Evolutionary conservation across 2,329 filamentous ascomycete species (phyloP).

Genomic region (Ploettnerulaceae sp.): DNA sequence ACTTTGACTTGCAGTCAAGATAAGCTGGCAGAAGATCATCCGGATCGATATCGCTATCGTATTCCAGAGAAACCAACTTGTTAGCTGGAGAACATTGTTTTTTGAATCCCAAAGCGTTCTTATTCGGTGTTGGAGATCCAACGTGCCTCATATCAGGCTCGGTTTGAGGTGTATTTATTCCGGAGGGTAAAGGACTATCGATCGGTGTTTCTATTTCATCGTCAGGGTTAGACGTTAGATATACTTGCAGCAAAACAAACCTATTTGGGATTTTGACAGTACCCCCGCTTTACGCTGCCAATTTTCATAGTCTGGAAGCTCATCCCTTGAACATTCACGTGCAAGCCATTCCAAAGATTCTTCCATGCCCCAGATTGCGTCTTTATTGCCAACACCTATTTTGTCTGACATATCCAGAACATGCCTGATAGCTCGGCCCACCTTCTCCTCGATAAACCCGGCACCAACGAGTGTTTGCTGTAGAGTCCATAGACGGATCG

Average conservation of each 20-base stretch:
- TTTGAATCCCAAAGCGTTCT: slow-evolving; percentile 12
- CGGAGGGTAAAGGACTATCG: slow-evolving; percentile 32
- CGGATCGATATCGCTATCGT: slow-evolving; percentile 67
- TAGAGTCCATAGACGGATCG: slow-evolving; percentile 78
- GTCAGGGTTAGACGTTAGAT: neutral
- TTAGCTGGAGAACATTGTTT: slow-evolving; percentile 20
- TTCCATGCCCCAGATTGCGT: slow-evolving; percentile 77
- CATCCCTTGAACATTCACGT: slow-evolving; percentile 62
- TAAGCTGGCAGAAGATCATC: slow-evolving; percentile 73
- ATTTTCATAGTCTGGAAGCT: slow-evolving; percentile 68
- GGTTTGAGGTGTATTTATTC: slow-evolving; percentile 30
- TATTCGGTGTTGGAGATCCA: slow-evolving; percentile 11
- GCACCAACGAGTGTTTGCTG: slow-evolving; percentile 65
- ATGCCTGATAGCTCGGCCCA: slow-evolving; percentile 60
- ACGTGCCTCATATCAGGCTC: slow-evolving; percentile 32
- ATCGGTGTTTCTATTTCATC: slow-evolving; percentile 28
- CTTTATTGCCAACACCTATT: slow-evolving; percentile 51
- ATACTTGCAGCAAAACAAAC: slow-evolving; percentile 20
- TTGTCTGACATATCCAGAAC: slow-evolving; percentile 64
- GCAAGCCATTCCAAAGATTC: slow-evolving; percentile 89
- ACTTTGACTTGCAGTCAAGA: slow-evolving; percentile 64
- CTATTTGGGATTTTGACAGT: slow-evolving; percentile 29
- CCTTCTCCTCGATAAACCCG: slow-evolving; percentile 60
- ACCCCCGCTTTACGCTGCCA: slow-evolving; percentile 29
- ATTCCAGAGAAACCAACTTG: slow-evolving; percentile 39